phyloP scores from a whole-genome alignment of 2,329 filamentous ascomycete genomes.

The Monosporascus sp. region DNA sequence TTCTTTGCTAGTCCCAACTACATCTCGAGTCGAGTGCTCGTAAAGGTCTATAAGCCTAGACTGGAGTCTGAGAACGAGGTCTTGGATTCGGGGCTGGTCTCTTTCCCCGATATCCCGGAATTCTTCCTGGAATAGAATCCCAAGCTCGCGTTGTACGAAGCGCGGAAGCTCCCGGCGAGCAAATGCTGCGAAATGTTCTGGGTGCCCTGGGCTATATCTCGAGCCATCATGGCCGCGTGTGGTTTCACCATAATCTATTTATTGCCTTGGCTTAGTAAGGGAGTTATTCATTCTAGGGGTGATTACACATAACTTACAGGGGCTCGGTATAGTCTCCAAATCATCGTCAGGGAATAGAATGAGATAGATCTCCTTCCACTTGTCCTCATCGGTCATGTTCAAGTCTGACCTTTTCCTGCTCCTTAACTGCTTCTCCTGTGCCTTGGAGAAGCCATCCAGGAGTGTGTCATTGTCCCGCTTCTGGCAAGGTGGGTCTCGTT shows the following conservation, averaged over 20 bases:
- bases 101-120: not conserved
- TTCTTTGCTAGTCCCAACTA: not conserved
- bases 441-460: not conserved
- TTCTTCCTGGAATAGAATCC: not conserved
- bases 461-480: not conserved
- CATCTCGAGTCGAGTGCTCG: not conserved
- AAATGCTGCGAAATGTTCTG: not conserved
- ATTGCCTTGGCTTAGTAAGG: not conserved
- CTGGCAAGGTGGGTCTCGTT: not conserved
- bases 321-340: not conserved
- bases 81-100: not conserved
- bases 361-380: slow-evolving; percentile 1
- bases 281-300: not conserved
- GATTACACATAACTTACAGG: not conserved
- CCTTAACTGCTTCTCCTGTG: not conserved
- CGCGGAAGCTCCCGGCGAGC: not conserved
- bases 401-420: slow-evolving; percentile 1
- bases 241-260: not conserved
- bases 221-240: not conserved
- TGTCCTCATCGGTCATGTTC: slow-evolving; percentile 1
- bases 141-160: not conserved
- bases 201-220: not conserved
- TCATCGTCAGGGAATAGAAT: not conserved
- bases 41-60: not conserved
- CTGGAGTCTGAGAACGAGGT: not conserved